phyloP scores from a whole-genome alignment of 148 eudicot genomes.

The Rhododendron williamsianum region DNA sequence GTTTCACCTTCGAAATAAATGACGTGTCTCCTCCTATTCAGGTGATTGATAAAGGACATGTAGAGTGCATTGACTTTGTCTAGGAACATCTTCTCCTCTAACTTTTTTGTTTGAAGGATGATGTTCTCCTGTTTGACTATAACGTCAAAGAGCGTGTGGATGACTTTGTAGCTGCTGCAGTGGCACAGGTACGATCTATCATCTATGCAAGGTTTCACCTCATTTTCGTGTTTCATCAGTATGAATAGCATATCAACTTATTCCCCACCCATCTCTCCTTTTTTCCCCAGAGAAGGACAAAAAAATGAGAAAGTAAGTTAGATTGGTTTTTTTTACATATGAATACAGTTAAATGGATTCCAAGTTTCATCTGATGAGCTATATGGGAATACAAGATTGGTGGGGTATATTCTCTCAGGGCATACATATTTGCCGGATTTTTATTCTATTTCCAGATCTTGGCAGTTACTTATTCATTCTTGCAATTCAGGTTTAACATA shows the following conservation, averaged over 20 bases:
- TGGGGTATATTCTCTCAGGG: background rate
- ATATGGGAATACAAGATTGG: background rate
- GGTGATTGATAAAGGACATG: conserved; percentile 25
- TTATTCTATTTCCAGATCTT: background rate
- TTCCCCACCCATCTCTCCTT: background rate
- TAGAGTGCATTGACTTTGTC: conserved; percentile 2
- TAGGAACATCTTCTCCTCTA: background rate
- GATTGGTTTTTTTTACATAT: background rate
- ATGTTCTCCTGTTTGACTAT: conserved; percentile 54
- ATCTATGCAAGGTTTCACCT: background rate
- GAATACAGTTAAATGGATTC: background rate
- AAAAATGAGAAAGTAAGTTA: background rate
- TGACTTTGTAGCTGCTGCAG: conserved; percentile 74
- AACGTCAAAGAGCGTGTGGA: conserved; percentile 70
- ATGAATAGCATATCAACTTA: background rate
- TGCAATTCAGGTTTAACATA: background rate
- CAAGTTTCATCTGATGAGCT: background rate
- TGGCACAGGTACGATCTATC: conserved; percentile 46
- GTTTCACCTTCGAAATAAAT: conserved; percentile 68
- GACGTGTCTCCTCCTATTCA: conserved; percentile 63
- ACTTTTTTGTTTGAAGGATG: conserved; percentile 43
- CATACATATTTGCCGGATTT: background rate
- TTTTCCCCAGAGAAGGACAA: background rate
- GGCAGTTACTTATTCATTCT: background rate
- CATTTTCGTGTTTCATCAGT: background rate